phyloP scores from a whole-genome alignment of 768 basidiomycete genomes.

The Chalciporus chontae region DNA sequence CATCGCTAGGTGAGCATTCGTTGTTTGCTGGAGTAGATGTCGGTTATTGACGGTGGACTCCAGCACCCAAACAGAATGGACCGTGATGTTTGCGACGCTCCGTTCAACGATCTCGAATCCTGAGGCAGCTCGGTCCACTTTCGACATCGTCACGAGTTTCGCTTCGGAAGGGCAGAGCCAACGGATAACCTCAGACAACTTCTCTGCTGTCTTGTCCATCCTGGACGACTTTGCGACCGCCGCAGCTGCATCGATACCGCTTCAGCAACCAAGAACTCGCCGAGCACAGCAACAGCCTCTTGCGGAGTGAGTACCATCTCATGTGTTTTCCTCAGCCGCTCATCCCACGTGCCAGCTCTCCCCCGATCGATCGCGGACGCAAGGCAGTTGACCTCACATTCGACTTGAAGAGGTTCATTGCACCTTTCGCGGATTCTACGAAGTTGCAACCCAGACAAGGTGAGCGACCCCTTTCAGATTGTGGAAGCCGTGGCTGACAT shows the following conservation, averaged over 20 bases:
- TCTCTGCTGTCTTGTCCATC: constrained; percentile 70
- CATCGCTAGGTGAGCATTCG: constrained; percentile 51
- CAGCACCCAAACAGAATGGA: constrained; percentile 95
- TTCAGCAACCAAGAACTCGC: constrained; percentile 51
- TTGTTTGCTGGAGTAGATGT: neutral
- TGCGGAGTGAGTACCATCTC: constrained; percentile 43
- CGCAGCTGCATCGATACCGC: constrained; percentile 63
- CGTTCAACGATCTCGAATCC: constrained; percentile 82
- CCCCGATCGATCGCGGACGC: constrained; percentile 74
- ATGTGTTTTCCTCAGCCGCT: neutral
- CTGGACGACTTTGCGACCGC: constrained; percentile 83
- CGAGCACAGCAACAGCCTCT: constrained; percentile 47
- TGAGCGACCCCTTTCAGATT: constrained; percentile 12
- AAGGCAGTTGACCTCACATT: constrained; percentile 80
- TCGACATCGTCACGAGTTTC: constrained; percentile 72
- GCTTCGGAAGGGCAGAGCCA: constrained; percentile 58
- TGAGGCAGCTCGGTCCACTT: constrained; percentile 82
- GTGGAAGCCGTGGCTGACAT: constrained; percentile 3
- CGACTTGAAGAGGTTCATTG: constrained; percentile 64
- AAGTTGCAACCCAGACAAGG: constrained; percentile 35
- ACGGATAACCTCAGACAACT: constrained; percentile 72
- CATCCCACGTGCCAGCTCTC: constrained; percentile 47
- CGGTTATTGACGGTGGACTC: constrained; percentile 7
- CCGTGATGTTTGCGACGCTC: constrained; percentile 82
- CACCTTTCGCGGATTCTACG: constrained; percentile 51